phyloP scores from a whole-genome alignment of 148 eudicot genomes.

The Selenicereus undatus region DNA sequence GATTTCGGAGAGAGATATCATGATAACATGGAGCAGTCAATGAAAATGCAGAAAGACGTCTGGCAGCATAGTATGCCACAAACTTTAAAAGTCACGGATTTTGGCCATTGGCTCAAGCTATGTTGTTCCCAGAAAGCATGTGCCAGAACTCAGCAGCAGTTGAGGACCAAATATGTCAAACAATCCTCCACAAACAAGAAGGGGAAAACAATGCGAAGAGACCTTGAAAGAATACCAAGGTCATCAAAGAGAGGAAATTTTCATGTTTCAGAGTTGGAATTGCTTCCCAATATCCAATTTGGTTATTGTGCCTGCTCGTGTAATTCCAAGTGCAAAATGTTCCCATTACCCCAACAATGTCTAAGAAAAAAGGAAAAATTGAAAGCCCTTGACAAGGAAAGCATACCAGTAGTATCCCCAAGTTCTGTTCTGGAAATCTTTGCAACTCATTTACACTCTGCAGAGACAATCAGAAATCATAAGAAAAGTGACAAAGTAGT shows the following conservation, averaged over 20 bases:
- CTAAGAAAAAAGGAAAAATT: not conserved
- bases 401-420: constrained; percentile 85
- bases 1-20: not conserved
- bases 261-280: not conserved
- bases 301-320: not conserved
- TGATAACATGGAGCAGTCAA: not conserved
- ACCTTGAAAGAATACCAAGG: not conserved
- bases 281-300: not conserved
- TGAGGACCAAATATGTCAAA: too few relatives aligned
- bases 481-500: constrained; percentile 6
- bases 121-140: too few relatives aligned
- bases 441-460: constrained; percentile 61
- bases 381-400: not conserved
- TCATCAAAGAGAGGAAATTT: not conserved
- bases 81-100: too few relatives aligned
- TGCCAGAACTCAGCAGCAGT: too few relatives aligned
- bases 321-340: too few relatives aligned
- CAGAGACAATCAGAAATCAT: constrained; percentile 15
- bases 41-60: not conserved
- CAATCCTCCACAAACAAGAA: too few relatives aligned
- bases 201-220: not conserved
- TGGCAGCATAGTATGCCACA: not conserved
- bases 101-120: too few relatives aligned
- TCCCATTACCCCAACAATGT: not conserved
- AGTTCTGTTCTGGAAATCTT: constrained; percentile 61